Conservation (phyloP, 331 rosid genomes). For the Telfairia occidentalis region DNA sequence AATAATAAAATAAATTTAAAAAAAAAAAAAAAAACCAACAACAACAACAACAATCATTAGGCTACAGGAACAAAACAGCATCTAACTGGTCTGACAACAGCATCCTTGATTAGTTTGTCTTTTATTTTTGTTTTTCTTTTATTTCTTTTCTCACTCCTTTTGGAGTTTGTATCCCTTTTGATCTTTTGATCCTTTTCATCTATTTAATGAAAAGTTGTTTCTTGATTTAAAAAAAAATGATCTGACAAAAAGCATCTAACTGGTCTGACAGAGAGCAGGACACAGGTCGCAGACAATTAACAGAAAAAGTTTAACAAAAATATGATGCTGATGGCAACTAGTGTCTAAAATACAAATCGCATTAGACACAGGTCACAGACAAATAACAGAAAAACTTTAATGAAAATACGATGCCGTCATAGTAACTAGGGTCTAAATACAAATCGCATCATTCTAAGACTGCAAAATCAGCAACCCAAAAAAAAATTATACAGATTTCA, state of each 20-base stretch:
- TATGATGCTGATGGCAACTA: background rate
- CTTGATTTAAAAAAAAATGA: too few species aligned
- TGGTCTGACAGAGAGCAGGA: background rate
- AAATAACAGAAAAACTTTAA: background rate
- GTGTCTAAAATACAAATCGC: background rate
- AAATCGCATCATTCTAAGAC: background rate
- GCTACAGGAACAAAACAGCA: conserved; percentile 1
- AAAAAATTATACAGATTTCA: background rate
- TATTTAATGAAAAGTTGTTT: too few species aligned
- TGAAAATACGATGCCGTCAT: background rate
- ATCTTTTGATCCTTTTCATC: too few species aligned
- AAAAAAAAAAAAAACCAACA: too few species aligned
- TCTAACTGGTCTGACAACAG: background rate
- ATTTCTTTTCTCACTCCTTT: too few species aligned
- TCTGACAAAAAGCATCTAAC: background rate
- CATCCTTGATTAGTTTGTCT: too few species aligned
- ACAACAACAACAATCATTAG: conserved; percentile 1
- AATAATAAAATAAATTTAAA: too few species aligned
- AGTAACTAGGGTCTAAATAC: background rate
- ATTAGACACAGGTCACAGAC: too few species aligned
- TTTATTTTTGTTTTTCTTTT: too few species aligned
- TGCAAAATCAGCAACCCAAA: background rate
- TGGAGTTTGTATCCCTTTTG: too few species aligned
- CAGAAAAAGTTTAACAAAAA: background rate
- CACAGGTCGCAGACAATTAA: background rate